Evolutionary conservation across 768 basidiomycete genomes (phyloP).

Genomic region (Russula vinacea): DNA sequence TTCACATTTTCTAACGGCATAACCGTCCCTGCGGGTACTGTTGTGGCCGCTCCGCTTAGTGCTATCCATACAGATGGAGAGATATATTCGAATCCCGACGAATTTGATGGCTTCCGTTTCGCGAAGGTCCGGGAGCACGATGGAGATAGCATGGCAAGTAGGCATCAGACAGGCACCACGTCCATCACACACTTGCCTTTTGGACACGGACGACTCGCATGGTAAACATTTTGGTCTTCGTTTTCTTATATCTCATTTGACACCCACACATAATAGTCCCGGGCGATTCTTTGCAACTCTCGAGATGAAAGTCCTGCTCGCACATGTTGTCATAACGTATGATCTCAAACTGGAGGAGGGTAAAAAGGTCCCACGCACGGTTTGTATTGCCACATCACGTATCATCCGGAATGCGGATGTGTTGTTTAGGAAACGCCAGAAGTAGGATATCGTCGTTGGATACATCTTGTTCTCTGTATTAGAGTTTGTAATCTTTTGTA

Average conservation of each 20-base stretch:
- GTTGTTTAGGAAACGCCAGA: constrained; percentile 12
- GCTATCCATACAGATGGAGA: constrained; percentile 37
- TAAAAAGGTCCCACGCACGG: not conserved
- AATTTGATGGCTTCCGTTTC: constrained; percentile 47
- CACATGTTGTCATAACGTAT: constrained; percentile 36
- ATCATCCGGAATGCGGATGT: not conserved
- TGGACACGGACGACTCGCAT: constrained; percentile 32
- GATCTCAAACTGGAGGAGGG: constrained; percentile 35
- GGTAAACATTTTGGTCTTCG: constrained; percentile 26
- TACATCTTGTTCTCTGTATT: not conserved
- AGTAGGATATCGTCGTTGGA: not conserved
- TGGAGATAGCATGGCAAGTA: not conserved
- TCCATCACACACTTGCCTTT: constrained; percentile 25
- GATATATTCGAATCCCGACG: constrained; percentile 38
- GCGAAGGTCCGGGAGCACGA: constrained; percentile 18
- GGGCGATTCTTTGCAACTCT: constrained; percentile 39
- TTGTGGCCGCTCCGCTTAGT: constrained; percentile 35
- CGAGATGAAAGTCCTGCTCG: constrained; percentile 39
- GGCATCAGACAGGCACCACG: constrained; percentile 22
- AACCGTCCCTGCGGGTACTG: constrained; percentile 40
- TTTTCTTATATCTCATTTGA: no score
- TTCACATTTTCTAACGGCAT: constrained; percentile 47
- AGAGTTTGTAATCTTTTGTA: not conserved
- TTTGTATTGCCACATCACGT: not conserved
- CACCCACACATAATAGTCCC: constrained; percentile 31